Percentiles rank a stretch among this genome's conserved stretches.
Conservation (phyloP, 1,139 yeast genomes). For the Debaryomyces psychrophilus region DNA sequence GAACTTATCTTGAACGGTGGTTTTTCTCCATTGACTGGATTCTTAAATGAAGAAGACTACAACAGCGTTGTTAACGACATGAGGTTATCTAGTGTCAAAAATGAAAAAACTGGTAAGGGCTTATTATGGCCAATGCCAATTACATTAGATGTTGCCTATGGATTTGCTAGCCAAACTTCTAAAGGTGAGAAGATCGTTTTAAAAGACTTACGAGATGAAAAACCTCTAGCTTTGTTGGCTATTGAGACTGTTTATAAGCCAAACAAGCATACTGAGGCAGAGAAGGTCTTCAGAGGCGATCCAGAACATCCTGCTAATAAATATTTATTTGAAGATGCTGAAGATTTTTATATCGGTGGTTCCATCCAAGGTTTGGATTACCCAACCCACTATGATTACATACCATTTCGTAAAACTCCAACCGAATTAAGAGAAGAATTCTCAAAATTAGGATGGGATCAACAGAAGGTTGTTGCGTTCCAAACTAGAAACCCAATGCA, state of each 20-base stretch:
- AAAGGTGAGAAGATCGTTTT: slow-evolving; percentile 71
- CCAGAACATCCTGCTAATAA: slow-evolving; percentile 94
- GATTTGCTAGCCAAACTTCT: slow-evolving; percentile 50
- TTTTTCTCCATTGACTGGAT: slow-evolving; percentile 89
- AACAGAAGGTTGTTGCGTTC: slow-evolving; percentile 86
- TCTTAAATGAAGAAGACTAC: slow-evolving; percentile 80
- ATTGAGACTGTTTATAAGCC: slow-evolving; percentile 81
- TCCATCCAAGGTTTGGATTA: slow-evolving; percentile 78
- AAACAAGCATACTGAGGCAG: slow-evolving; percentile 76
- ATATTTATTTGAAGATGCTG: slow-evolving; percentile 73
- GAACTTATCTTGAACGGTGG: slow-evolving; percentile 94
- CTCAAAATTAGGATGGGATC: slow-evolving; percentile 71
- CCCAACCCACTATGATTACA: slow-evolving; percentile 90
- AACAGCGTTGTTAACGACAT: slow-evolving; percentile 74
- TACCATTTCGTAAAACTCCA: slow-evolving; percentile 86
- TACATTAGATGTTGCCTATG: slow-evolving; percentile 73
- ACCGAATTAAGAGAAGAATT: slow-evolving; percentile 87
- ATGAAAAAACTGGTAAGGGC: slow-evolving; percentile 51
- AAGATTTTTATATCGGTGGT: slow-evolving; percentile 89
- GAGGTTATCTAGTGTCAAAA: slow-evolving; percentile 59
- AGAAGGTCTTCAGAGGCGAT: slow-evolving; percentile 91
- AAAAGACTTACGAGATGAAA: slow-evolving; percentile 81
- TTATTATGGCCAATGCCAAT: slow-evolving; percentile 92
- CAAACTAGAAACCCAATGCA: slow-evolving; percentile 99
- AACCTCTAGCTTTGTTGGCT: slow-evolving; percentile 78